Percentiles rank a stretch among this genome's conserved stretches.
Conservation (phyloP, 2,329 filamentous ascomycete genomes). For the Cryphonectria radicalis region DNA sequence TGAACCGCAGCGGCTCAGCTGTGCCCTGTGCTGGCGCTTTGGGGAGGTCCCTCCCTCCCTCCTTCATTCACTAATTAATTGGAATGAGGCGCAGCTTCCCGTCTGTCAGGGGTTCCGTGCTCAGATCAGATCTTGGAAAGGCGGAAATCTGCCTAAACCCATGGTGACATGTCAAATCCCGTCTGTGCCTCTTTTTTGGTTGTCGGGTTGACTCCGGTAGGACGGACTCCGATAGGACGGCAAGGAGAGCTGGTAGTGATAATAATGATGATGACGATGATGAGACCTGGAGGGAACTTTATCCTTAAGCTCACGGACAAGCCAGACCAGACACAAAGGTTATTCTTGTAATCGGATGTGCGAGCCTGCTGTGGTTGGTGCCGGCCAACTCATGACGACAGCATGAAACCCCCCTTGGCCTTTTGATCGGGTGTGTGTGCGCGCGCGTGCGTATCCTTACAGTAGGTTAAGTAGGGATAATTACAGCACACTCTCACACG, state of each 20-base stretch:
- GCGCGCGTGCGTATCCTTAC: not conserved
- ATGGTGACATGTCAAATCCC: not conserved
- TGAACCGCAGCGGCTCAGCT: not conserved
- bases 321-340: not conserved
- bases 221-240: too few relatives aligned
- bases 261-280: not conserved
- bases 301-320: not conserved
- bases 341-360: not conserved
- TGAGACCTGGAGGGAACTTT: not conserved
- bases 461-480: not conserved
- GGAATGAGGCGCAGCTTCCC: constrained; percentile 3
- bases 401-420: not conserved
- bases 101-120: not conserved
- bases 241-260: not conserved
- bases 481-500: not conserved
- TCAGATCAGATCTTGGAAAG: not conserved
- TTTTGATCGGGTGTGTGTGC: not conserved
- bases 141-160: not conserved
- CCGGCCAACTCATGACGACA: not conserved
- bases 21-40: not conserved
- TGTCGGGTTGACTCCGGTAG: not conserved
- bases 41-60: not conserved
- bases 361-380: not conserved
- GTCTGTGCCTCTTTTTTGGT: not conserved
- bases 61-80: not conserved